These are phyloP conservation scores for Firmiana major DNA, from an alignment of 345 rosid genomes.

Conservation along the genomic window DNA sequence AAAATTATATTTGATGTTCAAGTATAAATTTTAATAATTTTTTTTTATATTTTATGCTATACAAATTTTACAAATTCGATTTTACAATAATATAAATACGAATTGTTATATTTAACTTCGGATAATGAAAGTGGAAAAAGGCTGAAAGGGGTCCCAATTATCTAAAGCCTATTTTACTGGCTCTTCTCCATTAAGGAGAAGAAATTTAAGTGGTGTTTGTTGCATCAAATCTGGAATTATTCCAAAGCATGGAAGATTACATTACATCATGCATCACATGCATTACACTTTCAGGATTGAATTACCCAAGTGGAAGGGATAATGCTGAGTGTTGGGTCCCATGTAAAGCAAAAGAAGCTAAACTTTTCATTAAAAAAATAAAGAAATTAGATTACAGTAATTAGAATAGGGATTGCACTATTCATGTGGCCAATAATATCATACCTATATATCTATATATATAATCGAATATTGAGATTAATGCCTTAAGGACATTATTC, in stretches of 20 bases:
- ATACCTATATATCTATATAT: no score
- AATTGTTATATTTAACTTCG: no score
- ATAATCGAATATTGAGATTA: no score
- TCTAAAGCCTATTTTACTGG: neutral
- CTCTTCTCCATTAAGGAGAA: neutral
- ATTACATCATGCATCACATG: neutral
- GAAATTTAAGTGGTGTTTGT: neutral
- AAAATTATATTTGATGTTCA: no score
- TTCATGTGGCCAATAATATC: no score
- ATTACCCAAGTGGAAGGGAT: neutral
- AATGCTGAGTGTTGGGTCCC: neutral
- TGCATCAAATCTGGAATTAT: neutral
- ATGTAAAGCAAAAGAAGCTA: neutral
- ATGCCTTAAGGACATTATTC: no score
- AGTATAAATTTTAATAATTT: no score
- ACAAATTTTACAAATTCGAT: no score
- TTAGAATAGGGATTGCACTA: neutral
- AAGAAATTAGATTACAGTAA: neutral
- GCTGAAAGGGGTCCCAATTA: neutral
- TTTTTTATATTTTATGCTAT: no score
- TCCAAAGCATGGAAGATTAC: no score
- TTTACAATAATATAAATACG: no score
- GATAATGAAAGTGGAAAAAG: neutral
- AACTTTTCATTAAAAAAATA: neutral
- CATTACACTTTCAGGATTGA: neutral